These are phyloP conservation scores for Lindgomyces ingoldianus DNA, from an alignment of 495 filamentous ascomycete species.

Conservation along the genomic window DNA sequence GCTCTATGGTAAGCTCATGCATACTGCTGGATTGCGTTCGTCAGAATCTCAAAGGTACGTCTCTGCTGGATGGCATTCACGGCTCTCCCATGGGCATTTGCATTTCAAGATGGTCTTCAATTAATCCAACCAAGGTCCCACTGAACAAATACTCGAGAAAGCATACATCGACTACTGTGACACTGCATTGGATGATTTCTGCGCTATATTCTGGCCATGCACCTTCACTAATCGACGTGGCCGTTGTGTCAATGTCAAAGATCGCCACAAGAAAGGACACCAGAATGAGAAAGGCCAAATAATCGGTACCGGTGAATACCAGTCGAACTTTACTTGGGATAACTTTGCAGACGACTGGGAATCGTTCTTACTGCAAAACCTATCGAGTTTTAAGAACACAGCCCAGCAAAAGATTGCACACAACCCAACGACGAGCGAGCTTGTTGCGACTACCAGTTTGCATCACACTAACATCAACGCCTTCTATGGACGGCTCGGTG, in stretches of 20 bases:
- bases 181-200: constrained; percentile 54
- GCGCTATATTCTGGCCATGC: constrained; percentile 53
- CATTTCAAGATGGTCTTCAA: not conserved
- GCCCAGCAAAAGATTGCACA: constrained; percentile 36
- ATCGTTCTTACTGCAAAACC: constrained; percentile 14
- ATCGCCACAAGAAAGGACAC: constrained; percentile 55
- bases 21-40: constrained; percentile 56
- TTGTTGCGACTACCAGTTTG: constrained; percentile 26
- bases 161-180: constrained; percentile 48
- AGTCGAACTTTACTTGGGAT: constrained; percentile 49
- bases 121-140: not conserved
- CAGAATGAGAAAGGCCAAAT: constrained; percentile 52
- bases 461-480: constrained; percentile 42
- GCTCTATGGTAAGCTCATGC: constrained; percentile 57
- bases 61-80: no score
- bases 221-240: constrained; percentile 43
- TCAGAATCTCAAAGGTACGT: constrained; percentile 47
- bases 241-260: constrained; percentile 50
- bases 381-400: constrained; percentile 13
- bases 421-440: not conserved
- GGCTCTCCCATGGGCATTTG: no score
- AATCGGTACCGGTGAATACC: constrained; percentile 51
- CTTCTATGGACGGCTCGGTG: constrained; percentile 40
- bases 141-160: constrained; percentile 1
- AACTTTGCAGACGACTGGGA: constrained; percentile 41